Conservation (phyloP, 805 yeast species). For the Pichia manshurica region DNA sequence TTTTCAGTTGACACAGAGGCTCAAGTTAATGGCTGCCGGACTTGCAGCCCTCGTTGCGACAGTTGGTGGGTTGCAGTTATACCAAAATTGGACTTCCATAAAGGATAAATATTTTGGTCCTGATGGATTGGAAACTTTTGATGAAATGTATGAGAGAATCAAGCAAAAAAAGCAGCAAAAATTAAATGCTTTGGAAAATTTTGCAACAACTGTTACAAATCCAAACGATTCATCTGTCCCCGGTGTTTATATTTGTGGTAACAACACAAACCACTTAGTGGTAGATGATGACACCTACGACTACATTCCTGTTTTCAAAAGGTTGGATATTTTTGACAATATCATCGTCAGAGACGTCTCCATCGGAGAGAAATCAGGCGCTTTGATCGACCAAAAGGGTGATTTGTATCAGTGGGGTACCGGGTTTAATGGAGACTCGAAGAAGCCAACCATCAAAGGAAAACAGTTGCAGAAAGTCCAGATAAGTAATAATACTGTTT, state of each 20-base stretch:
- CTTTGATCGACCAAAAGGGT: conserved; percentile 64
- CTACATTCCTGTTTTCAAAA: conserved; percentile 46
- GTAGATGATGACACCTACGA: conserved; percentile 12
- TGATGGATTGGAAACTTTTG: conserved; percentile 31
- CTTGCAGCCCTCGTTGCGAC: conserved; percentile 34
- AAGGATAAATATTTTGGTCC: conserved; percentile 32
- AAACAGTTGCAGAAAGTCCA: conserved; percentile 39
- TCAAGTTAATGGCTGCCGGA: conserved; percentile 43
- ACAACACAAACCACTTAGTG: conserved; percentile 37
- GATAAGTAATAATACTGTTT: conserved; percentile 50
- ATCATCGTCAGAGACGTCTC: conserved; percentile 51
- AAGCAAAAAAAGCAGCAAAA: conserved; percentile 20
- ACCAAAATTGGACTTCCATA: conserved; percentile 33
- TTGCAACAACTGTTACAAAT: conserved; percentile 27
- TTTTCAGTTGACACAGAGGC: conserved; percentile 38
- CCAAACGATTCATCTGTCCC: conserved; percentile 39
- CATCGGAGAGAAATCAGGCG: conserved; percentile 42
- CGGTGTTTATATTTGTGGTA: conserved; percentile 64
- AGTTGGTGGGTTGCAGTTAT: conserved; percentile 36
- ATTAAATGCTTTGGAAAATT: conserved; percentile 16
- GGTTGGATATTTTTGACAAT: conserved; percentile 61
- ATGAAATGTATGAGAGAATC: conserved; percentile 33
- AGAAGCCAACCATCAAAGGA: conserved; percentile 38
- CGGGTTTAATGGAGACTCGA: conserved; percentile 28
- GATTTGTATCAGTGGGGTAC: conserved; percentile 69